Conservation (phyloP, 768 basidiomycete genomes). For the Kwoniella dendrophila region DNA sequence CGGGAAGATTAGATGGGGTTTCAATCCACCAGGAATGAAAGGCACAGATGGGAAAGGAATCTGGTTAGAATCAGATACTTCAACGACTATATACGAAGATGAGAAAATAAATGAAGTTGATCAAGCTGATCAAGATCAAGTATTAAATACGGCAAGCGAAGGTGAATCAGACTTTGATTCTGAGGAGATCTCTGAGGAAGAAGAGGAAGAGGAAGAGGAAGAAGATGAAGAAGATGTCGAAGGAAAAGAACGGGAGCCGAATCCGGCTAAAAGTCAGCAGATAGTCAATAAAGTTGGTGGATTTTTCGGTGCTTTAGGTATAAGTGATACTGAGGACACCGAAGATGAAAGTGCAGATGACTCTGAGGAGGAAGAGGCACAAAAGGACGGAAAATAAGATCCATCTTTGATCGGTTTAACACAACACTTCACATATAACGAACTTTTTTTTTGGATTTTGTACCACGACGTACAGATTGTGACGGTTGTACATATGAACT, state of each 20-base stretch:
- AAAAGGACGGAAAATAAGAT: background rate
- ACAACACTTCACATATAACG: too few species aligned
- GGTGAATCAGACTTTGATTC: conserved; percentile 7
- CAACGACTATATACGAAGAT: conserved; percentile 10
- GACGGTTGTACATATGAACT: too few species aligned
- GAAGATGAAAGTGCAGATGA: conserved; percentile 34
- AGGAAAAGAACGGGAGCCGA: conserved; percentile 48
- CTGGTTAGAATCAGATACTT: conserved; percentile 37
- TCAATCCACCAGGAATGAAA: conserved; percentile 67
- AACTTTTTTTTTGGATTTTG: too few species aligned
- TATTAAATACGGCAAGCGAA: conserved; percentile 52
- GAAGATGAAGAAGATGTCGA: conserved; percentile 56
- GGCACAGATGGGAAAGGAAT: conserved; percentile 41
- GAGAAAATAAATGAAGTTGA: conserved; percentile 8
- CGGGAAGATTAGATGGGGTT: conserved; percentile 77
- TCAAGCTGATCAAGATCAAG: conserved; percentile 10
- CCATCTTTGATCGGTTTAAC: too few species aligned
- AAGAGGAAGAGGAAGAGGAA: conserved; percentile 30
- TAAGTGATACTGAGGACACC: conserved; percentile 31
- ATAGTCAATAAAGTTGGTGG: conserved; percentile 28
- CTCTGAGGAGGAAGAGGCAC: conserved; percentile 21
- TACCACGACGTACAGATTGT: too few species aligned
- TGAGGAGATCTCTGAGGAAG: conserved; percentile 14
- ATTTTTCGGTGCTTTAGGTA: conserved; percentile 44
- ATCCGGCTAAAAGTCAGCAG: conserved; percentile 9